Conservation (phyloP, 371 early-diverging fungal species). For the Batkoa obscura region DNA sequence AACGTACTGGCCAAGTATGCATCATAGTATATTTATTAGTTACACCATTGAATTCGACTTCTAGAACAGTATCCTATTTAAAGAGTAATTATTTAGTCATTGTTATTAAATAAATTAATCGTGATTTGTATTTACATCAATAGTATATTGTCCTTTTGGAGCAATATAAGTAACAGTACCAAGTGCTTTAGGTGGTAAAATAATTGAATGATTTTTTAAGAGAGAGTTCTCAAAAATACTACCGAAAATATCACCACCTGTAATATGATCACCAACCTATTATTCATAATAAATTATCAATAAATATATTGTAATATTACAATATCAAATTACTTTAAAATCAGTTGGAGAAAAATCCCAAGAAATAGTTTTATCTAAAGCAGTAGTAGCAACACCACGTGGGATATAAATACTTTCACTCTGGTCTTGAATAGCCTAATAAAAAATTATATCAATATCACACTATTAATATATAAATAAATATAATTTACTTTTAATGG, state of each 20-base stretch:
- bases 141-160: slow-evolving; percentile 84
- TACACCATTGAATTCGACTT: slow-evolving; percentile 87
- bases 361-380: slow-evolving; percentile 72
- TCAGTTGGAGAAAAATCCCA: slow-evolving; percentile 95
- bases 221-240: slow-evolving; percentile 93
- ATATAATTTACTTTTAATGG: slow-evolving; percentile 64
- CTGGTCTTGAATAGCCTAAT: slow-evolving; percentile 74
- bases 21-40: slow-evolving; percentile 82
- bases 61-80: slow-evolving; percentile 69
- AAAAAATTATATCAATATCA: neutral
- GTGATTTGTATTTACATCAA: slow-evolving; percentile 35
- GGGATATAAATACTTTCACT: slow-evolving; percentile 98
- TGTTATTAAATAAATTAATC: too few relatives aligned
- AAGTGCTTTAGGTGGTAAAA: slow-evolving; percentile 86
- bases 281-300: too few relatives aligned
- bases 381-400: slow-evolving; percentile 93
- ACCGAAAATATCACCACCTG: slow-evolving; percentile 97
- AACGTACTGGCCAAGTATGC: slow-evolving; percentile 98
- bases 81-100: too few relatives aligned
- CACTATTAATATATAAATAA: too few relatives aligned
- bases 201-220: slow-evolving; percentile 77
- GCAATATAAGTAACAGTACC: slow-evolving; percentile 97
- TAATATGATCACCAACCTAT: slow-evolving; percentile 91
- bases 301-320: neutral
- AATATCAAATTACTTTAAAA: slow-evolving; percentile 35